These are phyloP conservation scores for Monilinia fructigena DNA, from an alignment of 2,329 filamentous ascomycete species.

Conservation along the genomic window DNA sequence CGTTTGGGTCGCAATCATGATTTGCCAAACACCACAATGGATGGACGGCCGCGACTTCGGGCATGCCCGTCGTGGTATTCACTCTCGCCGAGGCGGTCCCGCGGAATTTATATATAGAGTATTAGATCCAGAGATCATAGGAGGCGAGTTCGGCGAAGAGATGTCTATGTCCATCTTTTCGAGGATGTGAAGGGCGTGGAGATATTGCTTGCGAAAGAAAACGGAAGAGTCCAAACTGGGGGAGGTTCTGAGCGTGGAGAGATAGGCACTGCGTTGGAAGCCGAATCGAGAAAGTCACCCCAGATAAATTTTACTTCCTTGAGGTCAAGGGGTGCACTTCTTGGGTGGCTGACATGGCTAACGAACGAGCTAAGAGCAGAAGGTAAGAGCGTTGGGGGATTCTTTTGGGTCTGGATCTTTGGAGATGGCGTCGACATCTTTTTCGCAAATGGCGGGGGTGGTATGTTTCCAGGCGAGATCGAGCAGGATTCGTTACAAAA, in stretches of 20 bases:
- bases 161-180: conserved; percentile 83
- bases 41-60: conserved; percentile 90
- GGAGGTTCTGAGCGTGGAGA: conserved; percentile 56
- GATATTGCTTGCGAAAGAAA: conserved; percentile 75
- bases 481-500: conserved; percentile 63
- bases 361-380: conserved; percentile 58
- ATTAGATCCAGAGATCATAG: conserved; percentile 80
- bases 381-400: conserved; percentile 62
- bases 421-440: conserved; percentile 63
- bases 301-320: conserved; percentile 66
- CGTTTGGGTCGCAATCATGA: conserved; percentile 93
- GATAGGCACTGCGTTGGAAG: conserved; percentile 53
- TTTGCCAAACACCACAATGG: conserved; percentile 96
- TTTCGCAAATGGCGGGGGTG: conserved; percentile 66
- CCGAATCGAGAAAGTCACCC: conserved; percentile 61
- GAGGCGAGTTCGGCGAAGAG: conserved; percentile 58
- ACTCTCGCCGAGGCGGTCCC: conserved; percentile 87
- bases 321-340: conserved; percentile 63
- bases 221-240: conserved; percentile 68
- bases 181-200: conserved; percentile 73
- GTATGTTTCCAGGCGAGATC: conserved; percentile 58
- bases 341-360: conserved; percentile 64
- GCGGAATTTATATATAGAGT: conserved; percentile 88
- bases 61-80: conserved; percentile 71
- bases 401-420: conserved; percentile 62